These are phyloP conservation scores for Nicotiana rustica DNA, from an alignment of 305 asterid genomes.

Conservation along the genomic window DNA sequence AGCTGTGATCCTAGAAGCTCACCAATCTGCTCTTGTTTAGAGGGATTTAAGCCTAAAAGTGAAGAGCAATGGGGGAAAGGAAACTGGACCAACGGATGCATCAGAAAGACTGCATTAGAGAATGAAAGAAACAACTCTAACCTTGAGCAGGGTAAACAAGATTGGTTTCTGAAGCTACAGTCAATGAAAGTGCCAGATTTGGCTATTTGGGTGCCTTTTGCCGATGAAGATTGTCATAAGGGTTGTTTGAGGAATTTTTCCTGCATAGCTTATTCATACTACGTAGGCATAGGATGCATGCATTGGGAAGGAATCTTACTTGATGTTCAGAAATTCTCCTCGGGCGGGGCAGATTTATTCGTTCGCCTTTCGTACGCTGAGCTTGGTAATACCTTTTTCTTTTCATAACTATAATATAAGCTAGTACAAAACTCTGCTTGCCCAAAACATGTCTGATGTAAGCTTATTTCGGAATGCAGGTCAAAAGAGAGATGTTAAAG, in stretches of 20 bases:
- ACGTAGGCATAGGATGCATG: constrained; percentile 55
- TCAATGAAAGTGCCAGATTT: constrained; percentile 56
- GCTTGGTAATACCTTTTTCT: constrained; percentile 43
- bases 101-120: constrained; percentile 43
- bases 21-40: constrained; percentile 53
- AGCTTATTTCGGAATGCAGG: constrained; percentile 40
- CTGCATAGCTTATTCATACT: constrained; percentile 59
- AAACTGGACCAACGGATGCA: constrained; percentile 59
- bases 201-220: constrained; percentile 39
- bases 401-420: not conserved
- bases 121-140: constrained; percentile 47
- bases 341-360: constrained; percentile 52
- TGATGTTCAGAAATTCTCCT: constrained; percentile 48
- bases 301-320: constrained; percentile 54
- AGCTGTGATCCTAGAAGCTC: constrained; percentile 40
- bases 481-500: constrained; percentile 40
- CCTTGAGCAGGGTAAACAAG: constrained; percentile 39
- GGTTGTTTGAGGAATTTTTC: constrained; percentile 57
- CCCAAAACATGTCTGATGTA: not conserved
- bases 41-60: constrained; percentile 51
- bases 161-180: constrained; percentile 55
- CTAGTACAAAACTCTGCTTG: not conserved
- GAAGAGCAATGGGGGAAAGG: constrained; percentile 53
- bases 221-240: constrained; percentile 46
- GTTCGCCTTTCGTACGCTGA: constrained; percentile 57